A percentile compares a stretch with the other conserved stretches of the same genome.
Conservation (phyloP, 2,329 filamentous ascomycete genomes). For the Fusarium foetens region DNA sequence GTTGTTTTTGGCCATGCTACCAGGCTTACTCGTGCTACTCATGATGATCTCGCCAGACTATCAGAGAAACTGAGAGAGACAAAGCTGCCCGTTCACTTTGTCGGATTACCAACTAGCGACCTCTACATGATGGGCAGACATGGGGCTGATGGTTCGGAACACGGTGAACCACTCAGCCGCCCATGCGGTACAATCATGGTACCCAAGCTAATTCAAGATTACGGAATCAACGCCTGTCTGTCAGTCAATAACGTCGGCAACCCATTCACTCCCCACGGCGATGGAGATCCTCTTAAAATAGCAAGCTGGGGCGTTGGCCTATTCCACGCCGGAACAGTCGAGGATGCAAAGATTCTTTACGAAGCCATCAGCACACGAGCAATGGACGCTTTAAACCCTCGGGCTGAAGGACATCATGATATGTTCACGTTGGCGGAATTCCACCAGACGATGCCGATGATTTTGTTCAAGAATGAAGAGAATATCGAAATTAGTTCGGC, state of each 20-base stretch:
- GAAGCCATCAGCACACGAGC: slow-evolving; percentile 10
- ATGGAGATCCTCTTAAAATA: background rate
- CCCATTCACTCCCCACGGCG: slow-evolving; percentile 7
- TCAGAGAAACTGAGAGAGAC: background rate
- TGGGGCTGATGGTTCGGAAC: fast-evolving
- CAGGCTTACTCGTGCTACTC: background rate
- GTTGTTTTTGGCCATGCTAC: slow-evolving; percentile 20
- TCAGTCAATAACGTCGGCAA: slow-evolving; percentile 5
- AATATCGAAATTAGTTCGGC: background rate
- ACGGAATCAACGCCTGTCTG: background rate
- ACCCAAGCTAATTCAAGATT: slow-evolving; percentile 1
- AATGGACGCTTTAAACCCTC: background rate
- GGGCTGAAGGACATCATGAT: fast-evolving
- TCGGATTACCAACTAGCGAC: slow-evolving; percentile 9
- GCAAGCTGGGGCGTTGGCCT: slow-evolving; percentile 8
- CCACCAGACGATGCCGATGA: background rate
- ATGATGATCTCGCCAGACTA: background rate
- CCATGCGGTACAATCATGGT: slow-evolving; percentile 11
- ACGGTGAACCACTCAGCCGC: background rate
- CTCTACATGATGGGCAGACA: slow-evolving; percentile 19
- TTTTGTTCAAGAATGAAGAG: slow-evolving; percentile 8
- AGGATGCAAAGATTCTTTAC: background rate
- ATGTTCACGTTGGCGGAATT: fast-evolving
- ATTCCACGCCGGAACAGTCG: slow-evolving; percentile 5
- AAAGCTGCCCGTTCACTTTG: background rate